Percentiles rank a stretch among this genome's conserved stretches.
Evolutionary conservation across 2,329 filamentous ascomycete genomes (phyloP).

Genomic region (Calonectria pauciramosa): DNA sequence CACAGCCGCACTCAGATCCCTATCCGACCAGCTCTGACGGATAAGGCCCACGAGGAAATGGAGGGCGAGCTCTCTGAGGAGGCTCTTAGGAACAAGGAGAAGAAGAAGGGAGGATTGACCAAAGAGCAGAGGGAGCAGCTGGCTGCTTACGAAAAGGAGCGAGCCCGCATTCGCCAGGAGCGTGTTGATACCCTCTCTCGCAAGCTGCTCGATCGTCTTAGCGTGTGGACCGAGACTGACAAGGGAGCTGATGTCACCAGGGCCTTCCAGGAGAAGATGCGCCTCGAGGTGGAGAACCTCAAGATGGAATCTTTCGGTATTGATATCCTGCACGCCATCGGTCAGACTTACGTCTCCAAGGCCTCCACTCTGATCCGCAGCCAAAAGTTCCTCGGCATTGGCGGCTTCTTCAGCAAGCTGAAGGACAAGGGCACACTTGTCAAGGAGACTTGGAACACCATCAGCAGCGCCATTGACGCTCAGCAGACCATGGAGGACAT

Average conservation of each 20-base stretch:
- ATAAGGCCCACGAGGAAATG: constrained; percentile 76
- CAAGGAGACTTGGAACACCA: constrained; percentile 99
- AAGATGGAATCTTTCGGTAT: constrained; percentile 99
- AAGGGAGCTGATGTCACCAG: constrained; percentile 86
- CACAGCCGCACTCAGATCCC: constrained; percentile 71
- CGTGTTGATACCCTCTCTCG: constrained; percentile 86
- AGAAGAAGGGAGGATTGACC: constrained; percentile 88
- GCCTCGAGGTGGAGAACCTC: constrained; percentile 94
- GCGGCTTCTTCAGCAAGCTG: constrained; percentile 92
- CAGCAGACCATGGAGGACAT: constrained; percentile 99
- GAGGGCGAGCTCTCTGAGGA: constrained; percentile 77
- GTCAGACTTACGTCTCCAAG: constrained; percentile 90
- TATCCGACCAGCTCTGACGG: constrained; percentile 88
- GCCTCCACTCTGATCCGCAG: constrained; percentile 90
- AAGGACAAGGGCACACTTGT: constrained; percentile 97
- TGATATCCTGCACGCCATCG: constrained; percentile 96
- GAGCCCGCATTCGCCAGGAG: constrained; percentile 86
- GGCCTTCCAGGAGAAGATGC: constrained; percentile 94
- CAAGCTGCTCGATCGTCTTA: constrained; percentile 91
- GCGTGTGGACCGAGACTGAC: constrained; percentile 97
- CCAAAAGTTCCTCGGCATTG: constrained; percentile 96
- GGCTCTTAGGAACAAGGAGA: constrained; percentile 67
- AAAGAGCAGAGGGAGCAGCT: constrained; percentile 96
- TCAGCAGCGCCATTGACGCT: constrained; percentile 94
- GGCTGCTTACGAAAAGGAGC: constrained; percentile 88